Base-by-base conservation (phyloP, 495 filamentous ascomycete genomes). In the Aspergillus incahuasiensis region DNA sequence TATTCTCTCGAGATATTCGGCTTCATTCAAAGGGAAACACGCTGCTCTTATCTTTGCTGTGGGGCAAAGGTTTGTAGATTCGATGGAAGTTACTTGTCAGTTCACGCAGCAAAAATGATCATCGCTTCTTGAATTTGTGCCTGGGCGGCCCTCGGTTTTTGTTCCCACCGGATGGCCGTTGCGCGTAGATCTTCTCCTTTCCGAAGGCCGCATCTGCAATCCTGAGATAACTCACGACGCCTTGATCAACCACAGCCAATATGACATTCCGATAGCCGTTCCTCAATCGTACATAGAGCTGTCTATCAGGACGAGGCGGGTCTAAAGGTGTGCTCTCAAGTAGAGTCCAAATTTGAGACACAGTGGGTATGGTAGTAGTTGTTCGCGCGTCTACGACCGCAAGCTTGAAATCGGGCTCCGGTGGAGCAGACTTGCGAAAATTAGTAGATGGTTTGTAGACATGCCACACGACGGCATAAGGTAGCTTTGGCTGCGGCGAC, bases 231-330 rank as follows among this genome's bases (percentile, higher is more conserved):
- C 91, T 97, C 28, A 91, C 86, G 25, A 98, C 78, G 0, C 94
- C 94, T 53, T 90, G 79, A 64, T 97, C 94, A 8, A 96, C 89
- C 5, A 97, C 82, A 0, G 92, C 94, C 16, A 98, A 61, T 46
- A 96, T 73, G 6, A 91, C 90, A 67, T 88, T 91, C 55, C 91
- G 79, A 65, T 88, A 86, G 12, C 90, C 94, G 52, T 96, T 84
- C 63, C 88, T 91, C 55, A 97, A 68, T n/a, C 87, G 78, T 55
- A 77, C 74, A 59, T 90, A 91, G n/a, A 78, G 59, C 48, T 76
- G 70, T 72, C 75, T 79, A 55, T 75, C 74, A 9, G 74, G 67
- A 5, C 57, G 67, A 0, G 85, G 86, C 0, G 86, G 82, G 49
- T 85, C 77, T 55, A 83, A 79, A 0, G 89, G 89, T 3, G 82